phyloP scores from a whole-genome alignment of 495 filamentous ascomycete genomes.

The Sphaerosporella brunnea region DNA sequence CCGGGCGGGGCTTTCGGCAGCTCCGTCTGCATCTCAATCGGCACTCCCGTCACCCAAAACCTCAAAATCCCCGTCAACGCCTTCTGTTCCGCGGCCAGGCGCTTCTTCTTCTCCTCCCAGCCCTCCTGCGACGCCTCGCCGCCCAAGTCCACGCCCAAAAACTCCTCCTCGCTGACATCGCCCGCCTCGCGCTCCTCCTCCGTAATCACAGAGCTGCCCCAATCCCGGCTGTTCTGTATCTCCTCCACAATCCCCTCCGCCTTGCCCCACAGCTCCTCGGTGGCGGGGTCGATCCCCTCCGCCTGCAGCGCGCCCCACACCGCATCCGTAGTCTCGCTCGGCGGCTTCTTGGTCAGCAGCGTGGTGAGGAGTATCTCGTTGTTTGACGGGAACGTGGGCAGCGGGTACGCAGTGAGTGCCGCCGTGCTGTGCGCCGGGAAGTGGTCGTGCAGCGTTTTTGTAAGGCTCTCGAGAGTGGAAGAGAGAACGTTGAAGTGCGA shows the following conservation, averaged over 20 bases:
- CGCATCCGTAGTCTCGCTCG: not conserved
- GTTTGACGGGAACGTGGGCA: slow-evolving; percentile 41
- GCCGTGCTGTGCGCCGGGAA: slow-evolving; percentile 34
- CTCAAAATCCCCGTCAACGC: slow-evolving; percentile 29
- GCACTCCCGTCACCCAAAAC: slow-evolving; percentile 28
- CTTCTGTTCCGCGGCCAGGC: slow-evolving; percentile 26
- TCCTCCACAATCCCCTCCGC: slow-evolving; percentile 24
- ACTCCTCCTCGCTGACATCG: slow-evolving; percentile 10
- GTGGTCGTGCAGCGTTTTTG: slow-evolving; percentile 37
- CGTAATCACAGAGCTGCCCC: slow-evolving; percentile 29
- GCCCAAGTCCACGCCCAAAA: slow-evolving; percentile 26
- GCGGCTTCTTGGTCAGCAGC: slow-evolving; percentile 45
- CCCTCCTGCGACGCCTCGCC: slow-evolving; percentile 27
- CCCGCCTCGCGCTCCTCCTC: slow-evolving; percentile 22
- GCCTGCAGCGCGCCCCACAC: not conserved
- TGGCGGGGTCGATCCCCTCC: slow-evolving; percentile 3
- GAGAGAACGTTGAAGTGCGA: slow-evolving; percentile 16
- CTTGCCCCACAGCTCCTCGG: slow-evolving; percentile 13
- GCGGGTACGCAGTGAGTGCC: slow-evolving; percentile 40
- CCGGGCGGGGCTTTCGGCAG: slow-evolving; percentile 21
- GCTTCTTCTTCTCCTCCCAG: slow-evolving; percentile 27
- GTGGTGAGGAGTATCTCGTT: slow-evolving; percentile 37
- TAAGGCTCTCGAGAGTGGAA: slow-evolving; percentile 39
- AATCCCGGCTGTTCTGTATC: slow-evolving; percentile 33
- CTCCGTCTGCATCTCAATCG: slow-evolving; percentile 17